A percentile compares a stretch with the other conserved stretches of the same genome.
Conservation (phyloP, 768 basidiomycete genomes). For the Termitomyces sp. region DNA sequence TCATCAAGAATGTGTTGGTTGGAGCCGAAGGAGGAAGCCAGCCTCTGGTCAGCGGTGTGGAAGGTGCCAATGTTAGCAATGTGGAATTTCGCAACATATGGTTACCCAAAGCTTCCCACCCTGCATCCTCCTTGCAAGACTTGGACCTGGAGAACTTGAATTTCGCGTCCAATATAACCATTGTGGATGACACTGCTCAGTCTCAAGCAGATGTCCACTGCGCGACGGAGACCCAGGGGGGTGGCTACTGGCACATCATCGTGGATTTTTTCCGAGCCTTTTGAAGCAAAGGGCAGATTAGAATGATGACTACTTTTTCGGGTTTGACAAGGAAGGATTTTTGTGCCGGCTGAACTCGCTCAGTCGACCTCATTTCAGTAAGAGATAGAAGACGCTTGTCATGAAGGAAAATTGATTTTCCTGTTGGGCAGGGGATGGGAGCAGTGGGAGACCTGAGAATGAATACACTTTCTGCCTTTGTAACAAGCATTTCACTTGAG, state of each 20-base stretch:
- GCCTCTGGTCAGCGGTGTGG: conserved; percentile 8
- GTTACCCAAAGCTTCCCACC: conserved; percentile 1
- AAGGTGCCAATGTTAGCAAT: conserved; percentile 8
- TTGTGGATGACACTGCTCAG: not conserved
- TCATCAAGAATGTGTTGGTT: conserved; percentile 11
- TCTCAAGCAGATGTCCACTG: not conserved
- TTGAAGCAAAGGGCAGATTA: not conserved
- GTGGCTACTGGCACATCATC: not conserved
- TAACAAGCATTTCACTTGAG: not conserved
- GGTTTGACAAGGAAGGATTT: not conserved
- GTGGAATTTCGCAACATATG: conserved; percentile 9
- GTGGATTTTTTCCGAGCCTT: not conserved
- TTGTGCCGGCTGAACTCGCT: not conserved
- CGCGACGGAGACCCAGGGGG: not conserved
- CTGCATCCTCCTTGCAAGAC: conserved; percentile 3
- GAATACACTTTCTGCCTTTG: not conserved
- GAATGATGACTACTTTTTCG: not conserved
- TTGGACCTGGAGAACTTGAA: conserved; percentile 1
- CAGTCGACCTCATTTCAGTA: too few species aligned
- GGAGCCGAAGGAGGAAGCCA: conserved; percentile 4
- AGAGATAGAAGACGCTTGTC: not conserved
- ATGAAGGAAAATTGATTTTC: not conserved
- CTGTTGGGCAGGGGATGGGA: too few species aligned
- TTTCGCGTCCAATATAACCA: conserved; percentile 8
- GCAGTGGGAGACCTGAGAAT: not conserved